These are phyloP conservation scores for Kurtzmaniella fragi DNA, from an alignment of 805 yeast species.

Conservation along the genomic window DNA sequence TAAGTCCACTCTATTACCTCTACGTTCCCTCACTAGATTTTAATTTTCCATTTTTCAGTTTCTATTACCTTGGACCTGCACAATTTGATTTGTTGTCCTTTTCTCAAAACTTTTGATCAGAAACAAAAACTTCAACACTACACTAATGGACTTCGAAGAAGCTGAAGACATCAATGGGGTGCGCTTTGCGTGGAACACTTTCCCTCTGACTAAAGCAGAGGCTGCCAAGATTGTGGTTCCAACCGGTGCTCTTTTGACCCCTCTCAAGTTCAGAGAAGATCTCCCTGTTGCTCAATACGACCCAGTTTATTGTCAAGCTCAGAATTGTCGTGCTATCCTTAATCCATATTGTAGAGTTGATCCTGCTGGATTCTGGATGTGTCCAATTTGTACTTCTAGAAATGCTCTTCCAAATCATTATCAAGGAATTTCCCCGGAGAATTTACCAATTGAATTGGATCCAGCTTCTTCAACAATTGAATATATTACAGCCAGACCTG, in stretches of 20 bases:
- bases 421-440: slow-evolving; percentile 67
- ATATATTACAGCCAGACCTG: slow-evolving; percentile 77
- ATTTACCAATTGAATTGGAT: slow-evolving; percentile 76
- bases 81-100: too few species aligned
- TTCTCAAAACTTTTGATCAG: too few species aligned
- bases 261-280: slow-evolving; percentile 73
- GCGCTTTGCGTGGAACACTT: slow-evolving; percentile 54
- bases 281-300: slow-evolving; percentile 78
- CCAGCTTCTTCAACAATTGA: slow-evolving; percentile 73
- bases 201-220: slow-evolving; percentile 85
- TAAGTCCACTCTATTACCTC: too few species aligned
- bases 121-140: too few species aligned
- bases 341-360: slow-evolving; percentile 86
- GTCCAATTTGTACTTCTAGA: slow-evolving; percentile 76
- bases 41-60: too few species aligned
- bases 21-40: too few species aligned
- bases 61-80: too few species aligned
- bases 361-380: slow-evolving; percentile 75
- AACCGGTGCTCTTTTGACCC: slow-evolving; percentile 92
- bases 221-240: slow-evolving; percentile 92
- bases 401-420: slow-evolving; percentile 82
- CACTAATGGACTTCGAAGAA: slow-evolving; percentile 35
- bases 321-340: slow-evolving; percentile 76
- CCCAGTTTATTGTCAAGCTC: slow-evolving; percentile 72
- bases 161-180: slow-evolving; percentile 43